Evolutionary conservation across 441 rosid species (phyloP), one percentile per base, ranked within the genome.

Genomic region (Hypseocharis bilobata): DNA sequence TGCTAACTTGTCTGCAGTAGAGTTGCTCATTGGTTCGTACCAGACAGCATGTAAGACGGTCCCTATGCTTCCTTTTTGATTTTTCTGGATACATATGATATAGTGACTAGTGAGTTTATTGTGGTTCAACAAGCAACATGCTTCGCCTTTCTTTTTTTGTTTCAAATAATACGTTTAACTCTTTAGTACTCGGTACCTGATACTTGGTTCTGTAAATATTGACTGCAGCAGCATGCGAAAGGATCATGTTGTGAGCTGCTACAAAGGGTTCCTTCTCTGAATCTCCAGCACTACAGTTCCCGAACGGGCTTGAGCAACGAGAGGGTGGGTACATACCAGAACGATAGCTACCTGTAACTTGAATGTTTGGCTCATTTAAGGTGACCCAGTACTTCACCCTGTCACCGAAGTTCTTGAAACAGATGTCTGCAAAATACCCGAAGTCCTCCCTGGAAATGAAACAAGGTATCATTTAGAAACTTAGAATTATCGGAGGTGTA

Each of bases 281-380:
- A 64, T 85, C 80, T 25, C 95, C 92, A 14, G 6, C 1, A 36
- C 66, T 70, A 42, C 96, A 86, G 67, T 86, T 80, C 14, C 96
- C 91, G 19, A 86, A 82, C 2, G 81, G 69, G 34, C 57, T 32
- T 0, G 95, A 86, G 70, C 92, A 90, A 13, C 72, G 87, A 19
- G 82, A 64, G 29, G 95, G 95, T 1, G 95, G 95, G 62, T 56
- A 80, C 0, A 0, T 0, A 2, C 92, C 92, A 0, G 3, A 23
- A 10, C 80, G 74, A 52, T 88, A 86, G 3, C 82, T 71, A 3
- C 73, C 57, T 28, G 10, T 63, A 45, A 69, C 80, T 40, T 72
- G 84, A 63, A 70, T 67, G 68, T 90, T 83, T 2, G 91, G 95
- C 81, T 90, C 95, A 14, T 88, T 90, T 74, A 90, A 71, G 49